Percentiles rank a stretch among this genome's conserved stretches.
Conservation (phyloP, 306 rosid genomes). For the Corylus americana region DNA sequence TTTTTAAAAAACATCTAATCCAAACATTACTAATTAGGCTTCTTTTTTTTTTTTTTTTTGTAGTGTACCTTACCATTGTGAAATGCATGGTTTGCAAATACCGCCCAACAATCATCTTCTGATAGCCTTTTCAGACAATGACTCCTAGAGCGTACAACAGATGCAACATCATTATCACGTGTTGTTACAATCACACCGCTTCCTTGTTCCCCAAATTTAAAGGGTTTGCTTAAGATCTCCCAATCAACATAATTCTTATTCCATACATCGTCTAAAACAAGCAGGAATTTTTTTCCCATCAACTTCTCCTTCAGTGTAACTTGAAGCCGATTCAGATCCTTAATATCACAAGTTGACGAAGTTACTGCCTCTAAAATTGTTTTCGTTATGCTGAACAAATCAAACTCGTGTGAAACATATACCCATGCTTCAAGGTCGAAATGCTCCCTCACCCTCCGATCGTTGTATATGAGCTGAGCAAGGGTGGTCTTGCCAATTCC, state of each 20-base stretch:
- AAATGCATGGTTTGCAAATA: constrained; percentile 31
- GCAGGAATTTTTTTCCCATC: constrained; percentile 8
- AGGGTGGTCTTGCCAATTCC: too few relatives aligned
- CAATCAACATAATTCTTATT: constrained; percentile 14
- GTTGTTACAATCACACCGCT: constrained; percentile 21
- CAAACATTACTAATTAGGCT: too few relatives aligned
- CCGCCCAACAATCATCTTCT: constrained; percentile 24
- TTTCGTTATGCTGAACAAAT: too few relatives aligned
- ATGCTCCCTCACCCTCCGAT: too few relatives aligned
- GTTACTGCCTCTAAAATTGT: not conserved
- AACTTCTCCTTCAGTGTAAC: not conserved
- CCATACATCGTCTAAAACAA: constrained; percentile 34
- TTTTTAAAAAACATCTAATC: too few relatives aligned
- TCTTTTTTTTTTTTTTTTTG: too few relatives aligned
- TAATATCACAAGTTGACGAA: not conserved
- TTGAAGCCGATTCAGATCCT: not conserved
- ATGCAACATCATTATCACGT: constrained; percentile 5
- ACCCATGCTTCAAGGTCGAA: too few relatives aligned
- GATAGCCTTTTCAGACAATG: constrained; percentile 7
- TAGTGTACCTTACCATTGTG: not conserved
- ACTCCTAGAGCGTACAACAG: not conserved
- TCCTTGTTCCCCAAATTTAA: constrained; percentile 15
- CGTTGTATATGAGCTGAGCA: too few relatives aligned
- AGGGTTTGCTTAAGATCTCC: constrained; percentile 3
- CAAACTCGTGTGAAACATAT: too few relatives aligned